Base-by-base conservation (phyloP, 768 basidiomycete species). In the Russula ochroleuca region DNA sequence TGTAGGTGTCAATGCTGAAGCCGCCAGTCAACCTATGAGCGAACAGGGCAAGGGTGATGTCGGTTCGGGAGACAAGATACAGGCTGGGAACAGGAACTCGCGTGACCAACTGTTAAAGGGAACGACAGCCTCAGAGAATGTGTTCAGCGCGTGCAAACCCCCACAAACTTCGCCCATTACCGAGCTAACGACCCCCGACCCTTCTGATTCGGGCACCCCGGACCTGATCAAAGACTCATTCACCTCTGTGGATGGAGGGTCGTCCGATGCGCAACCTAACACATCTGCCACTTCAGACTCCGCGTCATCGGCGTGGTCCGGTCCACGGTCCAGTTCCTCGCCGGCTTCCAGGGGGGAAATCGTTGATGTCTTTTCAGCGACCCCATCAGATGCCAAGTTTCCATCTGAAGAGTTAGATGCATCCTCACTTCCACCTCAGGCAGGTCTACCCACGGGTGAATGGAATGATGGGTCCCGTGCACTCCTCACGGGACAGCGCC, bases 161-260 rank as follows among this genome's bases (percentile, higher is more conserved):
- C 43, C 56, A 15, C 64, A 37, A 47, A 48, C 52, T 25, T 67
- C 55, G 6, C 54, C 51, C 33, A 45, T 61, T 23, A 14, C 53
- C 8, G 67, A 67, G 40, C 15, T 48, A 40, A 21, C 43, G 10
- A 62, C 55, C 15, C 53, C 54, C 2, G n/a, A 35, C 15, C 40
- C 41, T 19, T 56, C 61, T 23, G 48, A 51, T n/a, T 25, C 59
- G 21, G 52, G 38, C 45, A 62, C 61, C 19, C 62, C 67, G 6
- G 67, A 68, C 4, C 35, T 58, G 15, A 38, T 50, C 37, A 68
- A 59, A 8, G 65, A 59, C 33, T 57, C 66, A 17, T 25, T 52
- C 38, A 60, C 49, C 51, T 57, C 59, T 25, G 43, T 59, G 1
- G 59, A 50, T 5, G 58, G 35, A n/a, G 25, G 25, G 5, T 61